Evolutionary conservation across 768 basidiomycete genomes (phyloP), one percentile per base, ranked within the genome.

Genomic region (Lactarius trivialis): DNA sequence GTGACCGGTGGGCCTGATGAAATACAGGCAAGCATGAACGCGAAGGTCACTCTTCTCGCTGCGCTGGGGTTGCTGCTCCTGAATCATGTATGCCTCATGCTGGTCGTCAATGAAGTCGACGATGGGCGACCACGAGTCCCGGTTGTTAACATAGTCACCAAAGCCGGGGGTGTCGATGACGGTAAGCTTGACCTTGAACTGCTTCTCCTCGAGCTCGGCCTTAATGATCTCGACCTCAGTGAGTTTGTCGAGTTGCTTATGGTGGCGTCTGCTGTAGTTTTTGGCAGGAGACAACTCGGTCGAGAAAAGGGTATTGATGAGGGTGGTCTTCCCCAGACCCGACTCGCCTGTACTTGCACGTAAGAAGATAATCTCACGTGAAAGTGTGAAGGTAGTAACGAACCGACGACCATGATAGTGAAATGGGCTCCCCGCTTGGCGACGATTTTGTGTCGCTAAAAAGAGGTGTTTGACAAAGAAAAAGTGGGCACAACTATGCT

Each of bases 101-200:
- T 93, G 91, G 80, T 93, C 92, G 73, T 93, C 91, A 68, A 97
- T 94, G 75, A 98, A 98, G 75, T 99, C 96, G 73, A 99, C 88
- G 68, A 99, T 98, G 58, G 97, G 97, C 32, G 85, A 82, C 97
- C 97, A 99, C 21, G 93, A 95, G 75, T 98, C 97, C 60, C 93
- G 85, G 84, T 99, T 99, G 91, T 99, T 99, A 78, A 99, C 96
- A 71, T 98, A 98, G 88, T 99, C 97, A 39, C 97, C 97, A 66
- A 98, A 99, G 32, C 97, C 97, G 58, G 97, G 97, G 12, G 96
- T 98, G 76, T 99, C 97, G 67, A 99, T 96, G 73, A 98, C 97
- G 19, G 91, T 95, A 67, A 99, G 85, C 81, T 98, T 98, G 81
- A 98, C 95, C 76, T 94, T 96, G 86, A 98, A 98, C 73, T 93